Base-by-base conservation (phyloP, 73 alveolate genomes). In the Tetrahymena borealis region DNA sequence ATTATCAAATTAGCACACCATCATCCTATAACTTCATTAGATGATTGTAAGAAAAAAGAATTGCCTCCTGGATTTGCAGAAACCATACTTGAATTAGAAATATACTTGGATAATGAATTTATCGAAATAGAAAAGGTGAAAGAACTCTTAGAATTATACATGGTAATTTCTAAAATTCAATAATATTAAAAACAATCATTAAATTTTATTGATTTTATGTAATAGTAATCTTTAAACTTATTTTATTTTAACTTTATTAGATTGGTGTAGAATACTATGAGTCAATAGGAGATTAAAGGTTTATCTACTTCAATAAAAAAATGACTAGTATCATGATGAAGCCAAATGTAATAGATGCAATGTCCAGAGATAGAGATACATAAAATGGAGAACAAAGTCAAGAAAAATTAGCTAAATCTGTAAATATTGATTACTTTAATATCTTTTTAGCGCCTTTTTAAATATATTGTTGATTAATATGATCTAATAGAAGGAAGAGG, bases 261-360 rank as follows among this genome's bases (percentile, higher is more conserved):
- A 78, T 79, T 10, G 95, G 95, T 32, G 95, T 93, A 85, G 95
- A 93, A 90, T 93, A 93, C 40, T 93, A 93, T 93, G 95, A 93
- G 92, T 93, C 95, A 3, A 93, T 93, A 20, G 91, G 91, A 33
- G 95, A 93, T 93, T 79, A 90, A 90, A 93, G 93, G 32, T 90
- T 79, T 40, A 36, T 39, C 20, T 93, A 85, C 78, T 93, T 93
- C 42, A 32, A 93, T 32, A 93, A 90, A 33, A 93, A 93, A 36
- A 28, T 93, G 16, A 93, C 78, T 16, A 90, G 90, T 11, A 11
- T 93, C 15, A 93, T 93, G 95, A 39, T 39, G 40, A 93, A 93
- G 32, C 95, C 95, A 13, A 20, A 90, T 32, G 90, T 93, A 16
- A 93, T 93, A 18, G 77, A 79, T 78, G 91, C 95, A 11, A 93